Base-by-base conservation (phyloP, 768 basidiomycete genomes). In the Mrakia frigida region DNA sequence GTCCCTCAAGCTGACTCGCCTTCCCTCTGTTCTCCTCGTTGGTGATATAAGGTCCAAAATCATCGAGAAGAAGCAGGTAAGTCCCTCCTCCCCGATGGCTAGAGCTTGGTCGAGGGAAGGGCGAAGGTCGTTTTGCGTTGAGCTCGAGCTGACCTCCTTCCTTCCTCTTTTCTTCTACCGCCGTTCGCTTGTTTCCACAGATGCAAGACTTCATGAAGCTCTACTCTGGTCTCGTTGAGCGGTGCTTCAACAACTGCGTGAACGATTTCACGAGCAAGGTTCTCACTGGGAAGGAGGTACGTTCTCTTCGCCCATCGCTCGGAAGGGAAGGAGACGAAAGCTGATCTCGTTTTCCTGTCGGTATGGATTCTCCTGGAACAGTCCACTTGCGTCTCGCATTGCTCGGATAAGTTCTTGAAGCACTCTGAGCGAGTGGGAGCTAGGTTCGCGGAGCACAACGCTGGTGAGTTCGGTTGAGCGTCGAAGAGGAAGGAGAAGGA, bases 201-300 rank as follows among this genome's bases (percentile, higher is more conserved):
- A 96, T 99, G 94, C 93, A 96, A 87, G 96, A 98, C 86, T 98
- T 99, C 82, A 87, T 99, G 87, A 88, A 87, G 82, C 90, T 98
- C 84, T 98, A 99, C 85, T 92, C 93, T 33, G 91, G 90, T 82
- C 88, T 99, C 74, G 94, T 95, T 43, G 96, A 98, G 83, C 90
- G 92, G 80, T 99, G 96, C 84, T 99, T 99, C 88, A 93, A 87
- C 80, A 87, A 92, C 21, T 99, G 96, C 83, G 91, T 91, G 81
- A 95, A 95, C 83, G 96, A 99, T 83, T 98, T 99, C 81, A 98
- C 95, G 35, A 92, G 91, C 87, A 97, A 94, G 85, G 89, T 94
- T 0, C 85, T 99, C 75, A 92, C 91, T 16, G 90, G 90, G 41
- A 97, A 97, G 87, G 96, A 98, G 90, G 95, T 92, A 52, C 76